A percentile compares a stretch with the other conserved stretches of the same genome.
phyloP scores from a whole-genome alignment of 1,284 basidiomycete genomes.

The Trametes versicolor region DNA sequence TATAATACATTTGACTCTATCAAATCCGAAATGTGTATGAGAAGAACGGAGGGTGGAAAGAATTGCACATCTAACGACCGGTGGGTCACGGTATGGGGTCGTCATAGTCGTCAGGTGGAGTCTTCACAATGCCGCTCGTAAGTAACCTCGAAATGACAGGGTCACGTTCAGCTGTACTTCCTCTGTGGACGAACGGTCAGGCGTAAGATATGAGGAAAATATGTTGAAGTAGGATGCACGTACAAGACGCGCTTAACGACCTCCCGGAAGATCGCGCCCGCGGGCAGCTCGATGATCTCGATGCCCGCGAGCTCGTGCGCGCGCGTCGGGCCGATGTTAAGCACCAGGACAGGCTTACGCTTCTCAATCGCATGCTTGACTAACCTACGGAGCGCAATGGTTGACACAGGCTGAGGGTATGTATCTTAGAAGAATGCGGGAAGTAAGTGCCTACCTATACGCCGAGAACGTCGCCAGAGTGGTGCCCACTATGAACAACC shows the following conservation, averaged over 20 bases:
- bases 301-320: conserved; percentile 80
- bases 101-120: conserved; percentile 55
- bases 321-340: conserved; percentile 89
- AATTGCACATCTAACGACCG: conserved; percentile 13
- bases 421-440: background rate
- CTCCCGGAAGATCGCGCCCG: conserved; percentile 74
- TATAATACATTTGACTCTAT: no score
- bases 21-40: background rate
- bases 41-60: background rate
- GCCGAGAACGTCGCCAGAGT: conserved; percentile 94
- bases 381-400: conserved; percentile 55
- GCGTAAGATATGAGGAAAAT: background rate
- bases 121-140: conserved; percentile 61
- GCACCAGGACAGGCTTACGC: conserved; percentile 79
- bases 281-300: conserved; percentile 80
- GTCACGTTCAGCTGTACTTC: conserved; percentile 51
- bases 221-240: conserved; percentile 40
- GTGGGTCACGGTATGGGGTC: conserved; percentile 36
- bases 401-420: background rate
- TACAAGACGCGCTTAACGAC: conserved; percentile 68
- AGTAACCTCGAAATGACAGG: conserved; percentile 58
- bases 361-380: conserved; percentile 82
- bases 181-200: conserved; percentile 45
- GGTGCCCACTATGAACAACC: conserved; percentile 85
- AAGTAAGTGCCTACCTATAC: conserved; percentile 65